Percentiles rank a stretch among this genome's conserved stretches.
phyloP scores from a whole-genome alignment of 768 basidiomycete species.

The Tulasnella sp. region DNA sequence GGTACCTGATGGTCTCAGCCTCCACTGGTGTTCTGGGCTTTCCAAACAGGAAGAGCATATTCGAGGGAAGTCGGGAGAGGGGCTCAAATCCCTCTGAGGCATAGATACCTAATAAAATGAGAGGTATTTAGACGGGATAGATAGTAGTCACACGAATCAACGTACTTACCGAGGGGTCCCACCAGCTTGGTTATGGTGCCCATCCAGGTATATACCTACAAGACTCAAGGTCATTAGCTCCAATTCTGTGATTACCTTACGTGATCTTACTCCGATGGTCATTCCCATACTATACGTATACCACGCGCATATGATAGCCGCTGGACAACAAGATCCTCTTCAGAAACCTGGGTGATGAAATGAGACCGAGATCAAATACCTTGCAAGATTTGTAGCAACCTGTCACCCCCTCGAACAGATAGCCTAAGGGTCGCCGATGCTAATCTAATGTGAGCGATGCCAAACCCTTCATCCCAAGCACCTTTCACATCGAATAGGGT shows the following conservation, averaged over 20 bases:
- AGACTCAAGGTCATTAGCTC: background rate
- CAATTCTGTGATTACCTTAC: background rate
- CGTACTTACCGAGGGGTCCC: background rate
- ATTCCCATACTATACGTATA: conserved; percentile 15
- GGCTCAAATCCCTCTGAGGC: background rate
- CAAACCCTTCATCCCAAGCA: background rate
- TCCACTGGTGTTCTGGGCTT: background rate
- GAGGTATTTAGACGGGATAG: background rate
- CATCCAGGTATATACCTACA: background rate
- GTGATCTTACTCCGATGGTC: background rate
- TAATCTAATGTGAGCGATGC: background rate
- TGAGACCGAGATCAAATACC: background rate
- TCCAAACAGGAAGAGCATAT: background rate
- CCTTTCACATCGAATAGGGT: background rate
- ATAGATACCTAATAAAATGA: background rate
- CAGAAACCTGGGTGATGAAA: background rate
- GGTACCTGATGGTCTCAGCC: background rate
- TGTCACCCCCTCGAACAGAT: background rate
- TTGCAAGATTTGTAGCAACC: conserved; percentile 8
- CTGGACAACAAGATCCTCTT: background rate
- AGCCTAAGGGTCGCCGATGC: background rate
- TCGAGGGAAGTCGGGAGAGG: background rate
- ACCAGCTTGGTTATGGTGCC: background rate
- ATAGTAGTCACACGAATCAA: background rate
- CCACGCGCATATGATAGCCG: conserved; percentile 9